Base-by-base conservation (phyloP, 2,329 filamentous ascomycete genomes). In the Paraphoma sp. region DNA sequence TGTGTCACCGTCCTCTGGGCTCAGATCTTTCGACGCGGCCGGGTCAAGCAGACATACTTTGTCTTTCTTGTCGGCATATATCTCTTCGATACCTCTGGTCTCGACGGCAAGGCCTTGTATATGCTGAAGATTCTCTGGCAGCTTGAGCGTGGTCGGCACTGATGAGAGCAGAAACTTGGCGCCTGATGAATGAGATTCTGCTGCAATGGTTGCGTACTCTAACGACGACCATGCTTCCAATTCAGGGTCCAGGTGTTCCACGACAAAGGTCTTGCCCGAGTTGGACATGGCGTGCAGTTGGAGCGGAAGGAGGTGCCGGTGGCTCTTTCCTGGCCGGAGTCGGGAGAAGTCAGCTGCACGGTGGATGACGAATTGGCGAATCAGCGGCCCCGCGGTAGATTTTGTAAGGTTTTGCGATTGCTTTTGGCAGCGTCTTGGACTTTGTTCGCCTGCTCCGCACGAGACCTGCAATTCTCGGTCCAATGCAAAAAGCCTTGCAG, bases 221-320 rank as follows among this genome's bases (percentile, higher is more conserved):
- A 98, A 86, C 62, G 92, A 88, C 23, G 95, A 98, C 95, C 95
- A 99, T 41, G 87, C 86, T 33, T 96, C 95, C 30, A 99, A 85
- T 78, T 99, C 95, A 41, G 91, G 89, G 80, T 99, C 95, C 63
- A 99, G 88, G 79, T 99, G 94, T 82, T 98, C 94, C 68, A 98
- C 93, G 70, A 98, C 91, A 79, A 95, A 97, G 43, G 88, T 93
- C 78, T 93, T 91, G 58, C 67, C 71, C 17, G 66, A 43, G 64
- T 63, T 60, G 44, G 73, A 62, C 74, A 76, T 76, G 45, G 59
- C 58, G 48, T 50, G 38, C 48, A 61, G 59, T 53, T 49, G 53
- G 53, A 31, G 50, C 47, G 64, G 60, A 57, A 52, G 52, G 57
- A 56, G 57, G 55, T 49, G 53, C 56, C 54, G 64, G 48, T 33